Percentiles rank a stretch among this genome's conserved stretches.
Conservation (phyloP, 2,329 filamentous ascomycete species). For the Pleurostoma richardsiae region DNA sequence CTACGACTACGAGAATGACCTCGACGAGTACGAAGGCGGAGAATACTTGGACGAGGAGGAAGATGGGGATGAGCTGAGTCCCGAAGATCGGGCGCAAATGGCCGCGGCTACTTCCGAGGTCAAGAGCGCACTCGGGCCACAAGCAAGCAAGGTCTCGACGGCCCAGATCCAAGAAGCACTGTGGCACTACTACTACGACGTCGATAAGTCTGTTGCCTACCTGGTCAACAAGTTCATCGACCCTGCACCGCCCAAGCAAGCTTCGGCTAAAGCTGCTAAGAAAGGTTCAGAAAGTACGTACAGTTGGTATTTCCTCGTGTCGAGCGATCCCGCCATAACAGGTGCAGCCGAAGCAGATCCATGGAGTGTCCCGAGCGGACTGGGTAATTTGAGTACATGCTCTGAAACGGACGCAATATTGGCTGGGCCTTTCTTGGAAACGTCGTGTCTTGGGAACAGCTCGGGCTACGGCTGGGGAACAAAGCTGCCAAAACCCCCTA, state of each 20-base stretch:
- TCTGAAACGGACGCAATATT: too few species aligned
- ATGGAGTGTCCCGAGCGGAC: constrained; percentile 1
- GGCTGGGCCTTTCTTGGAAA: constrained; percentile 7
- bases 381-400: neutral
- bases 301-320: neutral
- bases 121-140: constrained; percentile 56
- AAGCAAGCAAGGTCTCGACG: constrained; percentile 49
- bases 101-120: constrained; percentile 63
- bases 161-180: constrained; percentile 80
- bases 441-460: constrained; percentile 9
- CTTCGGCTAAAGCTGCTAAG: constrained; percentile 31
- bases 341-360: constrained; percentile 10
- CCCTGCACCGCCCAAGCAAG: constrained; percentile 31
- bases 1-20: constrained; percentile 44
- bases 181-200: constrained; percentile 95
- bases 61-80: constrained; percentile 39
- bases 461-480: constrained; percentile 3
- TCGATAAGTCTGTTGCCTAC: constrained; percentile 79
- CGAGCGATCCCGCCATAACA: constrained; percentile 2
- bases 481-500: constrained; percentile 11
- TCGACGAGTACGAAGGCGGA: constrained; percentile 43
- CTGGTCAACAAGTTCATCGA: constrained; percentile 61
- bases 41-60: constrained; percentile 35
- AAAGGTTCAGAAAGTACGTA: constrained; percentile 8
- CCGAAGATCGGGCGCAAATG: constrained; percentile 48